phyloP scores from a whole-genome alignment of 2,329 filamentous ascomycete genomes.

The Epichloe brachyelytri region DNA sequence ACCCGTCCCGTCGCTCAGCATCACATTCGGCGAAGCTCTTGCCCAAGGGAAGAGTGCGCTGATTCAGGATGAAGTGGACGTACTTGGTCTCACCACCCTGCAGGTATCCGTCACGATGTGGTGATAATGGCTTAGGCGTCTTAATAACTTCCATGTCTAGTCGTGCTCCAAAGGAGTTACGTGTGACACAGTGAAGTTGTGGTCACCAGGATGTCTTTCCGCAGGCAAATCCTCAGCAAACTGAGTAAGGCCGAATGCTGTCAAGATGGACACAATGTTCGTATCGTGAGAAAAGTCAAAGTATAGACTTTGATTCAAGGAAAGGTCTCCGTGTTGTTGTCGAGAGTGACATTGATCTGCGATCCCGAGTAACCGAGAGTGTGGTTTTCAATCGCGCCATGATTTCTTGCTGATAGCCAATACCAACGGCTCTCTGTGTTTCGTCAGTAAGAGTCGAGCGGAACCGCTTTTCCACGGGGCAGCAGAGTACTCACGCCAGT shows the following conservation, averaged over 20 bases:
- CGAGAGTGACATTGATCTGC: slow-evolving; percentile 57
- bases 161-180: slow-evolving; percentile 56
- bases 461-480: background rate
- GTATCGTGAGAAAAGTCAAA: slow-evolving; percentile 71
- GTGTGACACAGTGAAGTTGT: slow-evolving; percentile 53
- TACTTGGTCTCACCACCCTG: slow-evolving; percentile 48
- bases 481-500: slow-evolving; percentile 35
- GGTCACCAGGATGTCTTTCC: slow-evolving; percentile 38
- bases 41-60: slow-evolving; percentile 58
- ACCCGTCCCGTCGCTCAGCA: slow-evolving; percentile 51
- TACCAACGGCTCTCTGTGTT: slow-evolving; percentile 49
- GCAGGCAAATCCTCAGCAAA: slow-evolving; percentile 49
- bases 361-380: slow-evolving; percentile 44
- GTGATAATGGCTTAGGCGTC: slow-evolving; percentile 48
- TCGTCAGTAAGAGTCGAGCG: background rate
- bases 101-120: slow-evolving; percentile 40
- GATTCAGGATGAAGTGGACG: slow-evolving; percentile 62
- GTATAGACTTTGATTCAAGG: slow-evolving; percentile 59
- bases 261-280: slow-evolving; percentile 56
- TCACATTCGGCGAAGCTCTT: slow-evolving; percentile 53
- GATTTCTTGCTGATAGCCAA: slow-evolving; percentile 62
- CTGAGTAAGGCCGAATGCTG: slow-evolving; percentile 60
- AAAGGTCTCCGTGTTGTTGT: slow-evolving; percentile 55
- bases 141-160: slow-evolving; percentile 64
- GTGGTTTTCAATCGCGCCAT: slow-evolving; percentile 58